Evolutionary conservation across 1,284 basidiomycete genomes (phyloP).

Genomic region (Fomitopsis schrenkii): DNA sequence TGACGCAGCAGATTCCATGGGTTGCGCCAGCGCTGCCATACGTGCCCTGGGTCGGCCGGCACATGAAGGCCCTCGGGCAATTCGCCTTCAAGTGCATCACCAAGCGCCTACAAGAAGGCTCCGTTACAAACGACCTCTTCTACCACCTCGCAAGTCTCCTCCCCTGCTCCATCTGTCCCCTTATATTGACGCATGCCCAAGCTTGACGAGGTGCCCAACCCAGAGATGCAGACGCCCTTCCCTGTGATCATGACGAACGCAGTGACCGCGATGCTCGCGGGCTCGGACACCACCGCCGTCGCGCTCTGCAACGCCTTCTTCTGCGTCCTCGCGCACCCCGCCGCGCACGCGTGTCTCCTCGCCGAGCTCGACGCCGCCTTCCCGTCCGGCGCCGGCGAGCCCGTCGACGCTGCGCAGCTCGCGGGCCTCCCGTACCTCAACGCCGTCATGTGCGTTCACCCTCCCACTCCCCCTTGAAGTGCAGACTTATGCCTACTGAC

Average conservation of each 20-base stretch:
- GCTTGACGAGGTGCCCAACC: conserved; percentile 41
- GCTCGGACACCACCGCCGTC: conserved; percentile 53
- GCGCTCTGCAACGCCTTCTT: conserved; percentile 44
- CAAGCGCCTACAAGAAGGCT: conserved; percentile 20
- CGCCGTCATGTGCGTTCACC: conserved; percentile 24
- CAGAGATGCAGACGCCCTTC: conserved; percentile 32
- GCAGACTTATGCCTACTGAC: not conserved
- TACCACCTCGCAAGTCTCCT: conserved; percentile 33
- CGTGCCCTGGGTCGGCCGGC: conserved; percentile 1
- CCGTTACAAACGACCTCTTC: conserved; percentile 42
- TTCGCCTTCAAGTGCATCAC: conserved; percentile 3
- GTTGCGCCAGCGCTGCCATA: not conserved
- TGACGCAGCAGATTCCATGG: conserved; percentile 8
- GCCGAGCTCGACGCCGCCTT: conserved; percentile 41
- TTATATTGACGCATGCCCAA: conserved; percentile 24
- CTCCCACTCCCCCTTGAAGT: too few relatives aligned
- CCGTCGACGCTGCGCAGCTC: conserved; percentile 17
- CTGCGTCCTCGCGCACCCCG: conserved; percentile 41
- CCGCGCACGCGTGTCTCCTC: conserved; percentile 40
- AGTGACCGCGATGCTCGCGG: conserved; percentile 50
- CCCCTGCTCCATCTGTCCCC: not conserved
- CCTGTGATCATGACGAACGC: conserved; percentile 41
- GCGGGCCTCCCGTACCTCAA: conserved; percentile 26
- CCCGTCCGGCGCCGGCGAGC: conserved; percentile 20
- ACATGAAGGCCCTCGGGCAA: conserved; percentile 2